phyloP scores from a whole-genome alignment of 495 filamentous ascomycete genomes.

The Xylaria scruposa region DNA sequence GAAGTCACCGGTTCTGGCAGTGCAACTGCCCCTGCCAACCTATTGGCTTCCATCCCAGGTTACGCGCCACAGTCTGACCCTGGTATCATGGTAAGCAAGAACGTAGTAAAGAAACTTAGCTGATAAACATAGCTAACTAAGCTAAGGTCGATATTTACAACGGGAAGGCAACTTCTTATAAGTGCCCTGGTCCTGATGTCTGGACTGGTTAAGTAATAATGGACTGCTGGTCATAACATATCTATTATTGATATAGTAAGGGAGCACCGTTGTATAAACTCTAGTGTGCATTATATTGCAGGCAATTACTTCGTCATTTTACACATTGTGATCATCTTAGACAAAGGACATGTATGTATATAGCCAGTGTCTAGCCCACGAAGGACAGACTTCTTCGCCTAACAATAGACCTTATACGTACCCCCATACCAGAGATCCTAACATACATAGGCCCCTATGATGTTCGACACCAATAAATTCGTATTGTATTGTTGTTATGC shows the following conservation, averaged over 20 bases:
- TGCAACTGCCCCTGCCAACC: constrained; percentile 45
- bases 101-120: not conserved
- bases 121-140: constrained; percentile 17
- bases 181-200: constrained; percentile 55
- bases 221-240: not conserved
- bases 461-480: too few relatives aligned
- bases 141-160: constrained; percentile 55
- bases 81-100: constrained; percentile 53
- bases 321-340: not conserved
- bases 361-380: too few relatives aligned
- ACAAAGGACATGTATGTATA: too few relatives aligned
- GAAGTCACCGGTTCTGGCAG: constrained; percentile 58
- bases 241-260: not conserved
- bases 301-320: not conserved
- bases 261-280: not conserved
- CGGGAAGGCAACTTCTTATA: constrained; percentile 55
- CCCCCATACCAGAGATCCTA: too few relatives aligned
- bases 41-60: constrained; percentile 56
- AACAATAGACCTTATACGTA: too few relatives aligned
- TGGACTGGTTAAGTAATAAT: constrained; percentile 49
- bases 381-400: too few relatives aligned
- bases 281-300: not conserved
- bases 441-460: too few relatives aligned
- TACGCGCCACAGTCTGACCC: constrained; percentile 59
- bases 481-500: too few relatives aligned